Evolutionary conservation across 441 rosid species (phyloP), one percentile per base, ranked within the genome.

Genomic region (Croton setiger): DNA sequence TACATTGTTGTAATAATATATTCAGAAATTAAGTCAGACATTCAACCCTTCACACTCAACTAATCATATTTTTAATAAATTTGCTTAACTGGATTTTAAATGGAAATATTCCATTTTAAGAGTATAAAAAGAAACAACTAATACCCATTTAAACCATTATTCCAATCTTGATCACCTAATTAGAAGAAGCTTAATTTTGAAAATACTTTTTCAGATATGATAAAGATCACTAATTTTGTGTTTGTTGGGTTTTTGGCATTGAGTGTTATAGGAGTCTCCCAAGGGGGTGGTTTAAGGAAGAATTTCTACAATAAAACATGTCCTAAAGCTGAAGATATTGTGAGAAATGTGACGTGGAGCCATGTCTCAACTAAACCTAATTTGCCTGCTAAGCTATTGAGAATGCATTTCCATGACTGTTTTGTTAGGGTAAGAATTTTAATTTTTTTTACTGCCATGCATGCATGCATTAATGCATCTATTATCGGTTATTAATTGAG

Each of bases 391-490:
- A 82, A 80, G 77, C 64, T 80, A 62, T 78, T 87, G 27, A 74
- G 95, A 67, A 73, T 79, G 87, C 83, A 79, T 66, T 76, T 85
- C 70, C 92, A 82, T 27, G 90, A 76, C 70, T 81, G 89, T 73
- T 80, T 84, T 37, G 81, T 87, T 11, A 71, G 84, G 83, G 90
- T 83, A 79, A 58, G 65, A 67, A n/a, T n/a, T n/a, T n/a, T 6
- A 15, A 3, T 13, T 41, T 8, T 10, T 7, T 4, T 41, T 3
- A 37, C 41, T 14, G 45, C 23, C 53, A 67, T 68, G 48, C 66
- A 48, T 56, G 39, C 59, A n/a, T 56, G 21, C 52, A 20, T 37
- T n/a, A n/a, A n/a, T n/a, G n/a, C n/a, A n/a, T n/a, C n/a, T n/a
- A n/a, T n/a, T n/a, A n/a, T n/a, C n/a, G n/a, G n/a, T n/a, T n/a